A percentile compares a stretch with the other conserved stretches of the same genome.
phyloP scores from a whole-genome alignment of 768 basidiomycete genomes.

The Mycena vulgaris region DNA sequence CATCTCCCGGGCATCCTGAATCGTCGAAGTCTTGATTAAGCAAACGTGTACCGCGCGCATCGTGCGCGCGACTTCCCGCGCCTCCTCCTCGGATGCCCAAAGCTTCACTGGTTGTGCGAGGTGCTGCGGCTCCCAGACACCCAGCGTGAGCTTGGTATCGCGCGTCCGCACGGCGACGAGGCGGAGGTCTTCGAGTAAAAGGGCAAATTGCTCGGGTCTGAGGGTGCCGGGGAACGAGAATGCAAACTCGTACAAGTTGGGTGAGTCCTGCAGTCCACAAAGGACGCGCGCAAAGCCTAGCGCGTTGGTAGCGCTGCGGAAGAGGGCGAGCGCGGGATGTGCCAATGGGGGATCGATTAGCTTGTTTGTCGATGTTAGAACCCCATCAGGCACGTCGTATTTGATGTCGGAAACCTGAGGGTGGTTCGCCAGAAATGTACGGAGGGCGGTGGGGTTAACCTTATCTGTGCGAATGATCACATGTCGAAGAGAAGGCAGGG shows the following conservation, averaged over 20 bases:
- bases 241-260: constrained; percentile 14
- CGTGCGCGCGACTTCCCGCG: background rate
- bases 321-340: constrained; percentile 19
- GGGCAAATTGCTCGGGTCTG: constrained; percentile 6
- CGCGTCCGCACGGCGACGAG: constrained; percentile 18
- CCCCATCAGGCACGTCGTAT: constrained; percentile 9
- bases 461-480: no score
- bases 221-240: constrained; percentile 17
- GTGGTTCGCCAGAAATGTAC: no score
- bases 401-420: no score
- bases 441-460: no score
- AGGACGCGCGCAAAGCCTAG: constrained; percentile 13
- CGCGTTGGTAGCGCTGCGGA: constrained; percentile 10
- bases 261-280: constrained; percentile 19
- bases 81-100: no score
- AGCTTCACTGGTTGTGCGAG: no score
- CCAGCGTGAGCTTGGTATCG: constrained; percentile 9
- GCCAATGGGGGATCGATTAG: constrained; percentile 19
- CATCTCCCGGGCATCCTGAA: constrained; percentile 16
- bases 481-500: background rate
- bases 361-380: constrained; percentile 12
- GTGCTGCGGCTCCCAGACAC: constrained; percentile 5
- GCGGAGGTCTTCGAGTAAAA: constrained; percentile 17
- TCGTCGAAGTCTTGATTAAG: constrained; percentile 8
- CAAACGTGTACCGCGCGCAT: constrained; percentile 16